Conservation (phyloP, 2,329 filamentous ascomycete genomes). For the Lojkania enalia region DNA sequence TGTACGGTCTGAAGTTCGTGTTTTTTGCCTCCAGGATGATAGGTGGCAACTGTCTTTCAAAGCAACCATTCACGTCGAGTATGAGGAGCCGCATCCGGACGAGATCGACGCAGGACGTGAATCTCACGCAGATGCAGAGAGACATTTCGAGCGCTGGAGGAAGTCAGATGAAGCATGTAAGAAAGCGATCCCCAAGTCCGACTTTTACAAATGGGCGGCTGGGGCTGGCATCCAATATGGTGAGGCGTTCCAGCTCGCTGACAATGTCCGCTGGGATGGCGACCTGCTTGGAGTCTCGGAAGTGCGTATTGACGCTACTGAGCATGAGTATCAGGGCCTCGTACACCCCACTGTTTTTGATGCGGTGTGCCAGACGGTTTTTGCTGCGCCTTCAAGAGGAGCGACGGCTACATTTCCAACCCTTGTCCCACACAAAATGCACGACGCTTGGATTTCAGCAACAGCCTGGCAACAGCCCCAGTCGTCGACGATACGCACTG, state of each 20-base stretch:
- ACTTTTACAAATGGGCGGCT: background rate
- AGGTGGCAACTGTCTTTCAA: background rate
- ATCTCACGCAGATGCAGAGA: background rate
- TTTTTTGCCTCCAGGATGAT: background rate
- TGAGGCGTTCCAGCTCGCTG: conserved; percentile 1
- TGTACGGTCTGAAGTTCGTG: background rate
- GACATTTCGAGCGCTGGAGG: background rate
- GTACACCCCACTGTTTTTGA: conserved; percentile 7
- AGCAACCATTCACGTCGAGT: background rate
- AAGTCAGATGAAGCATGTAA: background rate
- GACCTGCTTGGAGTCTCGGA: background rate
- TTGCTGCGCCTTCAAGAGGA: conserved; percentile 1
- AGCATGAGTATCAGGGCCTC: background rate
- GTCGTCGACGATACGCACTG: background rate
- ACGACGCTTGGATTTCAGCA: conserved; percentile 1
- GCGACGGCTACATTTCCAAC: conserved; percentile 1
- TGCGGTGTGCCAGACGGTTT: conserved; percentile 3
- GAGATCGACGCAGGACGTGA: background rate
- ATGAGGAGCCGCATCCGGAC: background rate
- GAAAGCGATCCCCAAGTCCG: background rate
- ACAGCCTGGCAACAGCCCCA: background rate
- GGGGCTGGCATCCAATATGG: conserved; percentile 8
- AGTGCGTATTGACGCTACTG: background rate
- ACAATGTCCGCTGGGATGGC: background rate
- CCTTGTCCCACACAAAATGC: background rate